Conservation (phyloP, 257 asterid species). For the Solanum bukasovii region DNA sequence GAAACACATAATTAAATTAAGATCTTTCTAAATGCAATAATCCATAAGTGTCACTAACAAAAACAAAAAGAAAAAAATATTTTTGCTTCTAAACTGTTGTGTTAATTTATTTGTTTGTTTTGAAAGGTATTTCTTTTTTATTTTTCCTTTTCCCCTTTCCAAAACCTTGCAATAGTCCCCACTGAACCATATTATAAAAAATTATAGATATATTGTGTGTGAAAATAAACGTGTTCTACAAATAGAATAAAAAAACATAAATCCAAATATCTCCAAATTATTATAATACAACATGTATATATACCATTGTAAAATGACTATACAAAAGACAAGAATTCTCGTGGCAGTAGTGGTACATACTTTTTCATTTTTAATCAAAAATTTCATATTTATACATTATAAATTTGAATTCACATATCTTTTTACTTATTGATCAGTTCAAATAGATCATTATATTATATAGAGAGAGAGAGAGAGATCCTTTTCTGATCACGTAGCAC, state of each 20-base stretch:
- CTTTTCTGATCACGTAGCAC: background rate
- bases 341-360: accelerated
- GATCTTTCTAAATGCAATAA: background rate
- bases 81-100: background rate
- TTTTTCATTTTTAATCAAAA: background rate
- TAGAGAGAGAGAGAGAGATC: background rate
- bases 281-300: background rate
- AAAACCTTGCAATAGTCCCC: background rate
- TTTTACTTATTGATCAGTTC: background rate
- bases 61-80: background rate
- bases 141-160: background rate
- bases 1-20: background rate
- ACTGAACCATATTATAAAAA: background rate
- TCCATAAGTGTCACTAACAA: background rate
- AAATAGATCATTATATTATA: background rate
- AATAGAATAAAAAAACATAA: background rate
- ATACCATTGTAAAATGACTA: background rate
- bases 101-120: background rate
- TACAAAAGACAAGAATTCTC: background rate
- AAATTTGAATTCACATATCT: background rate
- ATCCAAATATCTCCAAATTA: background rate
- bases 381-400: no score
- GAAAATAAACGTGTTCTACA: background rate
- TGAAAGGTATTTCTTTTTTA: background rate
- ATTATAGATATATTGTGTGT: background rate